Conservation (phyloP, 2,329 filamentous ascomycete genomes). For the Clathrospora elynae region DNA sequence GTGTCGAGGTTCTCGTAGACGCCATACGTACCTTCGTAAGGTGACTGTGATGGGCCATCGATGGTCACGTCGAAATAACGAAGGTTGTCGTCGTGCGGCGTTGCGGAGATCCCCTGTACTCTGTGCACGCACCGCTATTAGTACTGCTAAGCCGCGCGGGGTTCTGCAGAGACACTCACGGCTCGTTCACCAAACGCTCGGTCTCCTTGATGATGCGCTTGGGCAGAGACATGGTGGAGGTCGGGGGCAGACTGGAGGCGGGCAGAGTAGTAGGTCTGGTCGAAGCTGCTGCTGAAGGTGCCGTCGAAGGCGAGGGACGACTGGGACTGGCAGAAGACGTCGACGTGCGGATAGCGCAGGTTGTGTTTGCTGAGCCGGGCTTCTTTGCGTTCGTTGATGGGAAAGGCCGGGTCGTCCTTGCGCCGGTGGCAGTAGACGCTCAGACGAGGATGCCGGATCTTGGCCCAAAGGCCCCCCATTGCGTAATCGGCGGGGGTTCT, state of each 20-base stretch:
- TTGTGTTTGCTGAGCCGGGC: neutral
- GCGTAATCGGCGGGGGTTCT: constrained; percentile 8
- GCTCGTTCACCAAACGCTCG: constrained; percentile 93
- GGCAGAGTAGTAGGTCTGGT: constrained; percentile 1
- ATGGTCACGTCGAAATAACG: constrained; percentile 98
- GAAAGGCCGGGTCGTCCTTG: constrained; percentile 6
- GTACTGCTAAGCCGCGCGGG: neutral
- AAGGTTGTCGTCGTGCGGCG: constrained; percentile 96
- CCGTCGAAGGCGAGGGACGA: neutral
- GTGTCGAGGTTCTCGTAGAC: neutral
- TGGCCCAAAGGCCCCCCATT: no score
- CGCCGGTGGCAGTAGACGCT: constrained; percentile 5
- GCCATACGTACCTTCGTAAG: constrained; percentile 81
- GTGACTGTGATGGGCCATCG: constrained; percentile 86
- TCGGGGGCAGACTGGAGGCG: constrained; percentile 9
- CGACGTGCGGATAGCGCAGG: neutral
- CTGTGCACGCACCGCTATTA: constrained; percentile 54
- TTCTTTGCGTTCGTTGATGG: constrained; percentile 4
- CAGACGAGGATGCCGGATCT: constrained; percentile 14
- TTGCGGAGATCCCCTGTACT: constrained; percentile 92
- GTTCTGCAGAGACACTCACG: constrained; percentile 62
- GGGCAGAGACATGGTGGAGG: constrained; percentile 67
- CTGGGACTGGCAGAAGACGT: neutral
- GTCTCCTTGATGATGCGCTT: constrained; percentile 99
- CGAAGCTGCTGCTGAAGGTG: neutral